Evolutionary conservation across 805 yeast species (phyloP), one percentile per base, ranked within the genome.

Genomic region (Metschnikowia arizonensis): DNA sequence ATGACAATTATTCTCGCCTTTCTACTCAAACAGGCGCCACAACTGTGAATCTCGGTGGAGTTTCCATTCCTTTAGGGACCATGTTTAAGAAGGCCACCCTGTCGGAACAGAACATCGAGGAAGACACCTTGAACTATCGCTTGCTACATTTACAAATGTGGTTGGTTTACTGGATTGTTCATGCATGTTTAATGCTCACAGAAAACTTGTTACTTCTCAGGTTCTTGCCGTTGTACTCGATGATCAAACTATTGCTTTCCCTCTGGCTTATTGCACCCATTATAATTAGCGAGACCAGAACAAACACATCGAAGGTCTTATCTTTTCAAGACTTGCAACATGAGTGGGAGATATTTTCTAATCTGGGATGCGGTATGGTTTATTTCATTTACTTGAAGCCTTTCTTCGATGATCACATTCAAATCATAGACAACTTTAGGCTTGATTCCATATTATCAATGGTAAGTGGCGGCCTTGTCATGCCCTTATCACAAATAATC

Each of bases 151-250:
- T 67, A 33, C 69, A 71, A 50, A 67, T 74, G 62, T 71, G 74
- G 75, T 56, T 65, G 24, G 60, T 68, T 23, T 68, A 85, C 63
- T 88, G 96, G 95, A 69, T 83, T 10, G 80, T 84, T 1, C 62
- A 74, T 43, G 74, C 82, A 6, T 60, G 72, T 34, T 53, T 68
- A 7, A 62, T 65, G 1, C 52, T 65, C 10, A 77, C 74, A 46
- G 67, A 74, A 35, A 58, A 66, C 26, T 52, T 78, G 15, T 62
- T 74, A 8, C 66, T 77, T 17, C 42, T 85, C n/a, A 56, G 72
- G 33, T 57, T 64, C 35, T 34, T 54, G 36, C 58, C 58, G 4
- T 33, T 54, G 9, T 52, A 52, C 43, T 36, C 48, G 26, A 50
- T 74, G 31, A 48, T 83, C 14, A 91, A 93, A 1, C 74, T 85